Base-by-base conservation (phyloP, 192 early-diverging fungal species). In the Podila epicladia region DNA sequence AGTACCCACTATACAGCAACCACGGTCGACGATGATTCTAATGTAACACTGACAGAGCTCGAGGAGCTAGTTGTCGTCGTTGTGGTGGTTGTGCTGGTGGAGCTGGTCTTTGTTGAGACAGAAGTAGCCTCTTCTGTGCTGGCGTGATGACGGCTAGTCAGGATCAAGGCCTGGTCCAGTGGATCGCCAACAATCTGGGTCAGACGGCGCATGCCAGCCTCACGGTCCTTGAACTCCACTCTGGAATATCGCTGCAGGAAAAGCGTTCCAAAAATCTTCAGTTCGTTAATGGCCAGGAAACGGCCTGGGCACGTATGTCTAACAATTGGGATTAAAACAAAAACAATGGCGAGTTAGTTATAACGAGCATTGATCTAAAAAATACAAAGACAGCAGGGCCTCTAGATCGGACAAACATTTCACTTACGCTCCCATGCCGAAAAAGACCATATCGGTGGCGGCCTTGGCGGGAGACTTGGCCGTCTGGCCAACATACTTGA, bases 381-480 rank as follows among this genome's bases (percentile, higher is more conserved):
- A 71, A 62, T 57, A 53, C 19, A 29, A 35, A 64, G 31, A 35
- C 28, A n/a, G 28, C 15, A 60, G 70, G 50, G 7, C 7, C 15
- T 17, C 51, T 2, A 53, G 5, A 9, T 38, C 17, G 29, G 3
- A 37, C 41, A 64, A 58, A 37, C 24, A 20, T 17, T 13, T 28
- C 13, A 82, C 78, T 82, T 69, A 82, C 78, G 72, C 74, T 74
- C 85, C 85, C 66, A 86, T 82, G 59, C 83, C 78, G 62, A 82
- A 83, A 11, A 62, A 59, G 41, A 86, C 50, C 48, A 67, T 82
- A 19, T 86, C 85, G 20, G 64, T 45, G 7, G 76, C 82, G 50
- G 71, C 64, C 45, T 83, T 83, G 22, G 67, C 61, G 7, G 78
- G 65, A 12, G 69, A 65, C 41, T 78, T 82, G 58, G 71, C 58